These are phyloP conservation scores for Trichaptum fuscoviolaceum DNA, from an alignment of 768 basidiomycete genomes.

Conservation along the genomic window DNA sequence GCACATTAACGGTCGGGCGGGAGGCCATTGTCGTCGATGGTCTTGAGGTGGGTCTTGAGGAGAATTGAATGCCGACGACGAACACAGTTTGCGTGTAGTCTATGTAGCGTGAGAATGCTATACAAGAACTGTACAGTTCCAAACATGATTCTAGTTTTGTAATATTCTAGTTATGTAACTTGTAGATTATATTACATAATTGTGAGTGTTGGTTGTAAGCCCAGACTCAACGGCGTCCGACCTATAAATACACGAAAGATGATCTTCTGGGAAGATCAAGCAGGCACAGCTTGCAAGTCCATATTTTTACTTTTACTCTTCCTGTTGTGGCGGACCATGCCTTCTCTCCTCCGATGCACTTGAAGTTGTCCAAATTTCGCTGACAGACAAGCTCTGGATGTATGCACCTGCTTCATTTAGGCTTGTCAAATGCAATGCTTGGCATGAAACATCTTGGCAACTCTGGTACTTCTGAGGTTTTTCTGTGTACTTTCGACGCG, in stretches of 20 bases:
- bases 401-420: background rate
- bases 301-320: background rate
- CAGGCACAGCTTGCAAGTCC: background rate
- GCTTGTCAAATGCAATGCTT: background rate
- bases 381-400: background rate
- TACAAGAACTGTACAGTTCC: conserved; percentile 6
- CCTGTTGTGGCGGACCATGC: background rate
- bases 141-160: background rate
- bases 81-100: background rate
- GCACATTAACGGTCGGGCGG: conserved; percentile 86
- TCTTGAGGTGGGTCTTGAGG: conserved; percentile 29
- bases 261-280: background rate
- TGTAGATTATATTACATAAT: background rate
- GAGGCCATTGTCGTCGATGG: conserved; percentile 63
- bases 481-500: background rate
- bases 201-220: background rate
- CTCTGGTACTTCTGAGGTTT: background rate
- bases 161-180: background rate
- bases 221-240: background rate
- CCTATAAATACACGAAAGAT: background rate
- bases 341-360: background rate
- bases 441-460: background rate
- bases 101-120: background rate
- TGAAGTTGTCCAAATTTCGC: background rate
- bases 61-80: background rate